Percentiles rank a stretch among this genome's conserved stretches.
Conservation (phyloP, 2,329 filamentous ascomycete species). For the Didymosphaeria variabile region DNA sequence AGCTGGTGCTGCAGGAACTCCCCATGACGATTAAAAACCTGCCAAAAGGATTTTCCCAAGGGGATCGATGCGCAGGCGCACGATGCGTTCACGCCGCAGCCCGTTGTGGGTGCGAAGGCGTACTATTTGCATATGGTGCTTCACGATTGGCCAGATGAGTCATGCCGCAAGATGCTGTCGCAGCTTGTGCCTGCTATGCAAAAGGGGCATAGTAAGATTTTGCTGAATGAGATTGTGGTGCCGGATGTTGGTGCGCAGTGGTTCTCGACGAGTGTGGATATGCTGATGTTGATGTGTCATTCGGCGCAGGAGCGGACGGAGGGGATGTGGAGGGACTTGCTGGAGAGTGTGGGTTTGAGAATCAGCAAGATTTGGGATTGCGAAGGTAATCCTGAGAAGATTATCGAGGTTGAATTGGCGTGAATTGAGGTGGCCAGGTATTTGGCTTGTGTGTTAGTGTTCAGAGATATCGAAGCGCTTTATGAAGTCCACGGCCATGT, state of each 20-base stretch:
- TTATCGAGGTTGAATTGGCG: slow-evolving; percentile 18
- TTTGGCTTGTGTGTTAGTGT: background rate
- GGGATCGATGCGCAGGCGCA: background rate
- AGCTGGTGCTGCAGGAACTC: background rate
- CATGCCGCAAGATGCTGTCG: slow-evolving; percentile 14
- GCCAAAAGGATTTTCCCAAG: background rate
- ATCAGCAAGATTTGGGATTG: slow-evolving; percentile 6
- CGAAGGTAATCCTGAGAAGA: slow-evolving; percentile 15
- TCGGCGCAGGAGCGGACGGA: slow-evolving; percentile 19
- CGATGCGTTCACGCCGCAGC: background rate
- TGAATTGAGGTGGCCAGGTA: background rate
- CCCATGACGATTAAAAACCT: background rate
- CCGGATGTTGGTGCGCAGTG: slow-evolving; percentile 9
- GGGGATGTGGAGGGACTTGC: slow-evolving; percentile 13
- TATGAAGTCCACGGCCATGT: slow-evolving; percentile 22
- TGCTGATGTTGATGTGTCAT: slow-evolving; percentile 14
- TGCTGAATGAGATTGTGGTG: slow-evolving; percentile 11
- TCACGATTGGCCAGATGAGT: slow-evolving; percentile 17
- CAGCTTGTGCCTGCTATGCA: slow-evolving; percentile 19
- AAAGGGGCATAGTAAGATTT: slow-evolving; percentile 3
- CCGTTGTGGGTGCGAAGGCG: background rate
- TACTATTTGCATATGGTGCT: slow-evolving; percentile 13
- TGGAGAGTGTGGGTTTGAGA: background rate
- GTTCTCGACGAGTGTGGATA: slow-evolving; percentile 17
- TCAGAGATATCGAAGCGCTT: slow-evolving; percentile 17